These are phyloP conservation scores for Schoenoplectus triqueter DNA, from an alignment of 202 grass and related monocot species.

Conservation along the genomic window DNA sequence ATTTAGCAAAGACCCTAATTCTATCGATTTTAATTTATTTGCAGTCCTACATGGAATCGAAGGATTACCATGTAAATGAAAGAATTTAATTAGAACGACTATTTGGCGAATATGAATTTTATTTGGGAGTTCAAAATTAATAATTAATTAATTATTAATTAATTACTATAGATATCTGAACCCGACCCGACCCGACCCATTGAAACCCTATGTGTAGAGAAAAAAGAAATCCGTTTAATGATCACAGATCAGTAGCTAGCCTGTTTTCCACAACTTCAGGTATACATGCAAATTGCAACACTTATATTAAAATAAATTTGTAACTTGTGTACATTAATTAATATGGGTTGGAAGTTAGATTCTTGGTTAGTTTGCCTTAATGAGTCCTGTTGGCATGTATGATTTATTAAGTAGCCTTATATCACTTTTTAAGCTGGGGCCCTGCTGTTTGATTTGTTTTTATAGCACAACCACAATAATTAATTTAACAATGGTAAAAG, in stretches of 20 bases:
- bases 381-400: background rate
- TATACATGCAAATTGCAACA: background rate
- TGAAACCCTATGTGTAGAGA: background rate
- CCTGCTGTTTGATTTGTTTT: background rate
- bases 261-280: background rate
- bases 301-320: background rate
- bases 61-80: background rate
- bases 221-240: background rate
- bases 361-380: conserved; percentile 13
- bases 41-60: background rate
- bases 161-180: too few relatives aligned
- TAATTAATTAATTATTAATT: too few relatives aligned
- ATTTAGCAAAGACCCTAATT: too few relatives aligned
- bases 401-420: background rate
- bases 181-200: too few relatives aligned
- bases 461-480: background rate
- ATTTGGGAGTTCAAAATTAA: too few relatives aligned
- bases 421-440: background rate
- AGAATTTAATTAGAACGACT: too few relatives aligned
- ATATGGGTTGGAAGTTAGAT: background rate
- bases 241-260: background rate
- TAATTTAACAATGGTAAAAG: background rate
- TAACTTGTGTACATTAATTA: background rate
- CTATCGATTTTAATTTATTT: too few relatives aligned
- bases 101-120: too few relatives aligned